These are phyloP conservation scores for Hypomontagnella monticulosa DNA, from an alignment of 495 filamentous ascomycete species.

Conservation along the genomic window DNA sequence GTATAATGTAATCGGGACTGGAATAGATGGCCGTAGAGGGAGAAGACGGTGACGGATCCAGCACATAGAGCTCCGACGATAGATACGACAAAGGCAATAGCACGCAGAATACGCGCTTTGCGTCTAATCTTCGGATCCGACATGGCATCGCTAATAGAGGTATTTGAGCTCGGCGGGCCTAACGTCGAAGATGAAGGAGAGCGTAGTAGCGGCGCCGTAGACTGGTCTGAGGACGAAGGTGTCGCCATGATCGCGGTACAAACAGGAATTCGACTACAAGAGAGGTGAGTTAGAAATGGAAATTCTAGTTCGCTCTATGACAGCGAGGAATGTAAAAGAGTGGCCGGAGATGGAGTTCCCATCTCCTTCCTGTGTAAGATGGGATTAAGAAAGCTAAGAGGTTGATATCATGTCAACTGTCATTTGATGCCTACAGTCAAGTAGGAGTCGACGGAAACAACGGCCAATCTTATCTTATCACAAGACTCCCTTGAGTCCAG, in stretches of 20 bases:
- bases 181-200: constrained; percentile 46
- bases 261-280: constrained; percentile 21
- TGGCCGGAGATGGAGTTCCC: constrained; percentile 20
- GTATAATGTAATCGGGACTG: constrained; percentile 84
- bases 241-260: constrained; percentile 25
- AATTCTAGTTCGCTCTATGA: neutral
- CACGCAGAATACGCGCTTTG: constrained; percentile 44
- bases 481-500: neutral
- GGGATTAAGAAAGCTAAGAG: neutral
- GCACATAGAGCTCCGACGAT: constrained; percentile 71
- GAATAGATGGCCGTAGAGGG: constrained; percentile 89
- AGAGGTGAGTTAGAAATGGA: constrained; percentile 1
- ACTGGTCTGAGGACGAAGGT: constrained; percentile 30
- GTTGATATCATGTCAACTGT: constrained; percentile 9
- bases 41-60: constrained; percentile 87
- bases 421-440: constrained; percentile 20
- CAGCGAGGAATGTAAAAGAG: constrained; percentile 9
- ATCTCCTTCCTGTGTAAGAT: constrained; percentile 5
- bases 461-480: neutral
- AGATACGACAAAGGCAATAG: constrained; percentile 53
- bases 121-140: constrained; percentile 39
- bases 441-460: too few species aligned
- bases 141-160: constrained; percentile 48
- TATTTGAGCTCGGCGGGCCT: constrained; percentile 45
- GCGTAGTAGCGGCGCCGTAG: constrained; percentile 47